These are phyloP conservation scores for Angomonas deanei DNA, from an alignment of 208 protist genomes.

Conservation along the genomic window DNA sequence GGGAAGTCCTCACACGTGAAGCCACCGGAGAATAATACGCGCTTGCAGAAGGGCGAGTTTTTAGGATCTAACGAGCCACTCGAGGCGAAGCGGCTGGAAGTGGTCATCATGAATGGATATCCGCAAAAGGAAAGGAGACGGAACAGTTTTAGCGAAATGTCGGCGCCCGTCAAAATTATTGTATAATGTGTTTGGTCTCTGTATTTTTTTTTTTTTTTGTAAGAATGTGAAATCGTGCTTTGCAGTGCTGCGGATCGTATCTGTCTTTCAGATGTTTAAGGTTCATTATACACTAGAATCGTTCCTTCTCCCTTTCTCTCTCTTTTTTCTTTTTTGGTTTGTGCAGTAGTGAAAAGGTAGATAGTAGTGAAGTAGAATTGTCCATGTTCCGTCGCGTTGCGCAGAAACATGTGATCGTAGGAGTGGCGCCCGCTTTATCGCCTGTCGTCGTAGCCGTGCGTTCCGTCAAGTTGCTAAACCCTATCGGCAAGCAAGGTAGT, in stretches of 20 bases:
- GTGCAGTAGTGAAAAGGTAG: background rate
- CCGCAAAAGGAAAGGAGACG: background rate
- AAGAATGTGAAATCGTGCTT: too few relatives aligned
- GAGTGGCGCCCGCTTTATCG: background rate
- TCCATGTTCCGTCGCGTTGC: background rate
- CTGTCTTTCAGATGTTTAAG: too few relatives aligned
- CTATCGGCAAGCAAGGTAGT: slow-evolving; percentile 75
- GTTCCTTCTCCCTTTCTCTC: background rate
- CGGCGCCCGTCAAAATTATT: background rate
- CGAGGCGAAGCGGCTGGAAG: background rate
- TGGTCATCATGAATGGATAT: background rate
- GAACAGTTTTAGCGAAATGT: background rate
- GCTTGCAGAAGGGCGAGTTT: background rate
- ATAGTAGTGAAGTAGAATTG: too few relatives aligned
- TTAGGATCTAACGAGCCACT: background rate
- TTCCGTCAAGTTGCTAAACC: slow-evolving; percentile 71
- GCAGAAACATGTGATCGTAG: background rate
- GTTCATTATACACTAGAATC: too few relatives aligned
- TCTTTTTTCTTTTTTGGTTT: slow-evolving; percentile 7
- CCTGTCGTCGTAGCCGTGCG: background rate
- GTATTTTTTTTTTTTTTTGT: background rate
- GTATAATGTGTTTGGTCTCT: background rate
- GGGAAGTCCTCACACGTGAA: background rate
- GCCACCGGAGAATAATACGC: background rate
- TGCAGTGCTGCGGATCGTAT: too few relatives aligned